phyloP scores from a whole-genome alignment of 257 asterid species.

The Cordia subcordata region DNA sequence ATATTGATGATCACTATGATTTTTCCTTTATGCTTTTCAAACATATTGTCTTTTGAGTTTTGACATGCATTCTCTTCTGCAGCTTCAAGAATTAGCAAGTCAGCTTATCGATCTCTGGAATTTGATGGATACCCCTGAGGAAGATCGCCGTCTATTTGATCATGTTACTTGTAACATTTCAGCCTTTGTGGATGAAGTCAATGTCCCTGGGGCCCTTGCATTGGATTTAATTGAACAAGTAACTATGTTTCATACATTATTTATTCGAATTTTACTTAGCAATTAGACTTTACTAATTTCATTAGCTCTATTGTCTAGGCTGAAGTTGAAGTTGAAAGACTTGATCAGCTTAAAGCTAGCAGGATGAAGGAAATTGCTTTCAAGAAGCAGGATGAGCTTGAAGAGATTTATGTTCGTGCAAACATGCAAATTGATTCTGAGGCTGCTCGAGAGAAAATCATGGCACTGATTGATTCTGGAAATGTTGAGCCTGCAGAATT shows the following conservation, averaged over 20 bases:
- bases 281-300: conserved; percentile 8
- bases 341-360: conserved; percentile 90
- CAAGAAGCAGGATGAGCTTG: conserved; percentile 88
- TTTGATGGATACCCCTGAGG: conserved; percentile 92
- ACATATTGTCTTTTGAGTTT: conserved; percentile 1
- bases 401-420: conserved; percentile 79
- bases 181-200: conserved; percentile 83
- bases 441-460: conserved; percentile 70
- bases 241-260: conserved; percentile 7
- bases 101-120: conserved; percentile 96
- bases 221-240: conserved; percentile 84
- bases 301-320: conserved; percentile 45
- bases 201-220: conserved; percentile 85
- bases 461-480: conserved; percentile 83
- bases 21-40: not conserved
- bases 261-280: not conserved
- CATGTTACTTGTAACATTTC: conserved; percentile 84
- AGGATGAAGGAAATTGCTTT: conserved; percentile 94
- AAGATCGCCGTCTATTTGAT: conserved; percentile 61
- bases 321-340: conserved; percentile 95
- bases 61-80: conserved; percentile 15
- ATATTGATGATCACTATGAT: not conserved
- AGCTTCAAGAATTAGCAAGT: conserved; percentile 94
- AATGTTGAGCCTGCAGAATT: conserved; percentile 79
- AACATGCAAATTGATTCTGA: conserved; percentile 84